Conservation (phyloP, 495 filamentous ascomycete genomes). For the Penicillium psychrofluorescens region DNA sequence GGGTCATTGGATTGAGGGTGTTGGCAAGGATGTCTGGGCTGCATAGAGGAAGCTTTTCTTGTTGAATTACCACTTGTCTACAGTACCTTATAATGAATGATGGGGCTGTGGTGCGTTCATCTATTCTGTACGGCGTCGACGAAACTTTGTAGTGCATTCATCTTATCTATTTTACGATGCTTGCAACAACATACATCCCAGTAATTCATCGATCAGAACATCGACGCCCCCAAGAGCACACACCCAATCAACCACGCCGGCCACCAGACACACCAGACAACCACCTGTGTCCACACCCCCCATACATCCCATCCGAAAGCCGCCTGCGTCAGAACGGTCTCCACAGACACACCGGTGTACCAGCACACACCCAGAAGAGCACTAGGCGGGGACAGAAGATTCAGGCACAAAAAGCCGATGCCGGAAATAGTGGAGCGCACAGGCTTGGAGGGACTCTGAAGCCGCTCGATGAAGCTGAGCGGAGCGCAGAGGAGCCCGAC, state of each 20-base stretch:
- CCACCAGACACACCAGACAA: slow-evolving; percentile 99
- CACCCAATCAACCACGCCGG: slow-evolving; percentile 78
- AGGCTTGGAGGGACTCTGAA: slow-evolving; percentile 18
- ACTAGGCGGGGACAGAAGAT: slow-evolving; percentile 56
- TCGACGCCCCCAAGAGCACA: slow-evolving; percentile 39
- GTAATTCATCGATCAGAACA: slow-evolving; percentile 17
- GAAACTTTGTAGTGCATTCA: too few relatives aligned
- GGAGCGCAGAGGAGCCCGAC: slow-evolving; percentile 73
- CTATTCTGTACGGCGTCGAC: neutral
- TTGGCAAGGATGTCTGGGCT: slow-evolving; percentile 86
- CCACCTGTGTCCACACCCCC: slow-evolving; percentile 81
- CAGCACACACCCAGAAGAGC: slow-evolving; percentile 48
- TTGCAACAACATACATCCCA: too few relatives aligned
- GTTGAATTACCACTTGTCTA: neutral
- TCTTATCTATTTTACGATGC: too few relatives aligned
- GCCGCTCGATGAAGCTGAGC: slow-evolving; percentile 60
- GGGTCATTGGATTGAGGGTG: slow-evolving; percentile 88
- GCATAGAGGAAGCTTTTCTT: slow-evolving; percentile 40
- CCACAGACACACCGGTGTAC: slow-evolving; percentile 44
- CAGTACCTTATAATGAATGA: slow-evolving; percentile 14
- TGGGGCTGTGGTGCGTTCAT: neutral
- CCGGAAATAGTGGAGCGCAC: slow-evolving; percentile 17
- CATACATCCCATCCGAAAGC: slow-evolving; percentile 88
- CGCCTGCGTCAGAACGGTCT: slow-evolving; percentile 60
- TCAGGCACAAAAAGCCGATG: slow-evolving; percentile 38